A percentile compares a stretch with the other conserved stretches of the same genome.
phyloP scores from a whole-genome alignment of 2,329 filamentous ascomycete species.

The Botrytis hyacinthi region DNA sequence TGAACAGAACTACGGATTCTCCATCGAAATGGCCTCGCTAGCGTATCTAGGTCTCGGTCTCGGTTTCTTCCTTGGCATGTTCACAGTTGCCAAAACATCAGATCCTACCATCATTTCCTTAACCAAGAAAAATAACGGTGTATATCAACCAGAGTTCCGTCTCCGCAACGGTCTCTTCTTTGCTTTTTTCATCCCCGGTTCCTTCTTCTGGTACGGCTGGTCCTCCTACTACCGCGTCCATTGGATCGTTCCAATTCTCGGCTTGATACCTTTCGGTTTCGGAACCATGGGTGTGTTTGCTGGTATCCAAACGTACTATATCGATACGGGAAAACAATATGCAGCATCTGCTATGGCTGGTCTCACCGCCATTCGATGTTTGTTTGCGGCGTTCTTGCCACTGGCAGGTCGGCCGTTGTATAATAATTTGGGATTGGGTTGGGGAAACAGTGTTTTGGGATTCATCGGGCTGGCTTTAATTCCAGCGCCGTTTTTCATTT shows the following conservation, averaged over 20 bases:
- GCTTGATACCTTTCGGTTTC: slow-evolving; percentile 43
- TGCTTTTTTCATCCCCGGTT: slow-evolving; percentile 43
- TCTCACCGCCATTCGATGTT: slow-evolving; percentile 42
- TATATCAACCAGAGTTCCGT: slow-evolving; percentile 31
- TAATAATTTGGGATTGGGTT: slow-evolving; percentile 13
- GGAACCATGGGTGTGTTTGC: slow-evolving; percentile 44
- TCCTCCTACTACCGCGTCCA: slow-evolving; percentile 42
- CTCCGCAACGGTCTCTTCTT: slow-evolving; percentile 47
- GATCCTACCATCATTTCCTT: slow-evolving; percentile 48
- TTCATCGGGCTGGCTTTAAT: slow-evolving; percentile 19
- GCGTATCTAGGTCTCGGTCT: slow-evolving; percentile 48
- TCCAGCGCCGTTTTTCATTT: slow-evolving; percentile 12
- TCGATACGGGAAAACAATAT: slow-evolving; percentile 41
- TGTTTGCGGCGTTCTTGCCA: slow-evolving; percentile 50
- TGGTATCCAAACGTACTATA: slow-evolving; percentile 47
- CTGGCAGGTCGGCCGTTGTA: slow-evolving; percentile 46
- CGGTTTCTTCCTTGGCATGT: slow-evolving; percentile 43
- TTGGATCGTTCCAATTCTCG: slow-evolving; percentile 46
- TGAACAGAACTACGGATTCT: slow-evolving; percentile 42
- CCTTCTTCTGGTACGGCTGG: slow-evolving; percentile 50
- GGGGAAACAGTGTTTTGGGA: slow-evolving; percentile 21
- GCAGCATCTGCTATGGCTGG: slow-evolving; percentile 42
- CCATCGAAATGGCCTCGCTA: slow-evolving; percentile 44
- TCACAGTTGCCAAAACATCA: slow-evolving; percentile 44
- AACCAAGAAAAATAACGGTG: slow-evolving; percentile 44